Evolutionary conservation across 2,329 filamentous ascomycete genomes (phyloP), one percentile per base, ranked within the genome.

Genomic region (Magnaporthiopsis rhizophila): DNA sequence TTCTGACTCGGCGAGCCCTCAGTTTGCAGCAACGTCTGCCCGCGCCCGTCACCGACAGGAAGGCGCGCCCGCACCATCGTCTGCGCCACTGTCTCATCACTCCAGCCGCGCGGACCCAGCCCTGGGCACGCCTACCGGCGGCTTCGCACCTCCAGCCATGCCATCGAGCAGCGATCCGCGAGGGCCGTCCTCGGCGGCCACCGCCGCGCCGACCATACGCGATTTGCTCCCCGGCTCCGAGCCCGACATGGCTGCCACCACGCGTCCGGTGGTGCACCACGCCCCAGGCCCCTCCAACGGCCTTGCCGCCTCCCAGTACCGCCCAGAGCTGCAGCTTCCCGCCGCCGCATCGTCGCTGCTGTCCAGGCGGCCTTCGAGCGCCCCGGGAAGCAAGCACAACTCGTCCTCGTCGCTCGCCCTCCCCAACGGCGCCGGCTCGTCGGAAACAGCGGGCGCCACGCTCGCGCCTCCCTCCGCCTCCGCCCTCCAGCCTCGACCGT

Each of bases 341-440:
- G 18, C 26, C 60, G 26, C 12, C 36, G 11, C 60, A 26, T 26
- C 61, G 61, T n/a, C 45, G 26, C 21, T 45, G 50, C 38, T 21
- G 24, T 9, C 45, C n/a, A 74, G 71, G 64, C 78, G 81, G 18
- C 79, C 79, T 28, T 79, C 77, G 8, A 83, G 76, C 65, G 81
- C 79, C 6, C 79, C 80, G 0, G 78, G 76, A 24, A 76, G 76
- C 64, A 78, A 79, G 59, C 71, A 73, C 26, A 69, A 67, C 28
- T 64, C 61, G 15, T 26, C 58, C 2, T 3, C 12, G 34, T 64
- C 50, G 30, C 65, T 36, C 21, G 61, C 64, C 6, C 34, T 61
- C 64, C 60, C 18, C 64, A 62, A 67, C 8, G 75, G 77, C 32
- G 59, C 32, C 3, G 59, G 59, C 32, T 34, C 56, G 53, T 26